Base-by-base conservation (phyloP, 2,329 filamentous ascomycete species). In the Raffaelea deltoideospora region DNA sequence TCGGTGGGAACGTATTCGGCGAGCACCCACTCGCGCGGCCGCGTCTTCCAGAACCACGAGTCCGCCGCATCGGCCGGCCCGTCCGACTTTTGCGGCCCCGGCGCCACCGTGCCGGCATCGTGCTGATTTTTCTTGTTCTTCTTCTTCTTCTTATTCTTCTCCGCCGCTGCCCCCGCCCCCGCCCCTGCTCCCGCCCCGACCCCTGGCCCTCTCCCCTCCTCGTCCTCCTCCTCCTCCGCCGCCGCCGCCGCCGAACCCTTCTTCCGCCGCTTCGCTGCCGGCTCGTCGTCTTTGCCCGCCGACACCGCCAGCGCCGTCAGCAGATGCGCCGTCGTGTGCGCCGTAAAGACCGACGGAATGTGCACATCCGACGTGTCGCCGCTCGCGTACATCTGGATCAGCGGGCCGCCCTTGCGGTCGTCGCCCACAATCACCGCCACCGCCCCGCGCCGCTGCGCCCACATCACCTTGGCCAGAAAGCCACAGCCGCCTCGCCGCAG, bases 331-430 rank as follows among this genome's bases (percentile, higher is more conserved):
- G 88, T 96, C 1, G 86, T 96, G 48, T 90, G 76, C 1, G 88
- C 92, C 0, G 90, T 96, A 57, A 98, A 98, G 10, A 96, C 68
- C 1, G 90, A 84, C 1, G 90, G 87, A 37, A 98, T 95, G 1
- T 85, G 85, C 45, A 96, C 73, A 50, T 95, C 94, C 24, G 87
- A 92, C 4, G 88, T 94, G 52, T 96, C 87, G 27, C 88, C 90
- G 50, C 83, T 76, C n/a, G 90, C 90, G 55, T 94, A 96, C 90
- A 98, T 98, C 48, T 92, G 90, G 35, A 96, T 83, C 42, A 98
- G 62, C 26, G 81, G 81, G 4, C 86, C 87, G 31, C 88, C 88
- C 42, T 83, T 81, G 40, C 83, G 79, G 54, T 95, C 82, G 55
- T 98, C 90, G 20, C 90, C 90, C 3, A 98, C 87, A 45, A 98